Evolutionary conservation across 306 rosid species (phyloP), one percentile per base, ranked within the genome.

Genomic region (Sindora glabra): DNA sequence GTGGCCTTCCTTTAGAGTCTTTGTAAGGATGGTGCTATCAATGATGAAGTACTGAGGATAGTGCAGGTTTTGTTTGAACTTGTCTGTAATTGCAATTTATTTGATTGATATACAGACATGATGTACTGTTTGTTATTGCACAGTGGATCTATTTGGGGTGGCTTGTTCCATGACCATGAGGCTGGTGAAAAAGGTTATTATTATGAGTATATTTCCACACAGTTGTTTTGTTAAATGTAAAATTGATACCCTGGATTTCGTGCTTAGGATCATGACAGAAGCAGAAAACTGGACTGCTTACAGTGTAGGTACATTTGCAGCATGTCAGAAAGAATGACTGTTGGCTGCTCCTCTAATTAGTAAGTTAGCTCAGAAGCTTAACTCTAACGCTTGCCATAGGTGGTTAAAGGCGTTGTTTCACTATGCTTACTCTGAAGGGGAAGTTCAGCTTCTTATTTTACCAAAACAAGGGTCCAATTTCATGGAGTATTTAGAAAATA

Each of bases 371-470:
- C 17, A 38, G 11, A 63, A 55, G 64, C 79, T 73, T 42, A 64
- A 27, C 24, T 75, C 87, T 30, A 58, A 67, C 70, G 32, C 67
- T 25, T 78, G 71, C 62, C 1, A n/a, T 49, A 38, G 48, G 56
- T 84, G 87, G 91, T 63, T 84, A 71, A 78, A 67, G 64, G 58
- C 83, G 14, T 59, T 87, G 56, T 51, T 56, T 68, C 74, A 79
- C 32, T 79, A 67, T 69, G 62, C 84, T 64, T 53, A 53, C 39
- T 78, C 79, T 33, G 91, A 81, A 63, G 75, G 62, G 53, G 64
- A 38, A 58, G 22, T 73, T 23, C 64, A 72, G 65, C 69, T 79
- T 25, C 73, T 70, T 26, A 48, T 34, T 45, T 64, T 57, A 24
- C 45, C 75, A 14, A 72, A 74, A 42, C 69, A 66, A 56, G 71